Evolutionary conservation across 139 green algal species (phyloP).

Genomic region (Gonium pectorale): DNA sequence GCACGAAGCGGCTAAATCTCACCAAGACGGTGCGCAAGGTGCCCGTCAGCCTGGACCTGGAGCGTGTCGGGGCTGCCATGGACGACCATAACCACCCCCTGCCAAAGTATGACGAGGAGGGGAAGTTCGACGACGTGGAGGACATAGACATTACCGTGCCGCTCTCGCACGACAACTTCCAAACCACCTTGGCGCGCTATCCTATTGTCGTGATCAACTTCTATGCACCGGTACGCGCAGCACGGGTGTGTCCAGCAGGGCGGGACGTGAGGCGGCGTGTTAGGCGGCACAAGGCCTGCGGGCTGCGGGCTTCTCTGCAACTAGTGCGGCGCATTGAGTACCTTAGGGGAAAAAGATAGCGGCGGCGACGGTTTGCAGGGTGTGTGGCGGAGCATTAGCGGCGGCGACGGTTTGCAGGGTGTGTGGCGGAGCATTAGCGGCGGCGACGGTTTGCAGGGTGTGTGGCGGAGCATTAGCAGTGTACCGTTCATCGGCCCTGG

Average conservation of each 20-base stretch:
- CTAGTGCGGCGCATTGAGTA: not conserved
- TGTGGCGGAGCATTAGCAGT: not conserved
- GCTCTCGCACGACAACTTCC: slow-evolving; percentile 61
- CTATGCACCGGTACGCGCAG: slow-evolving; percentile 92
- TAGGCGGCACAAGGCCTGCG: no score
- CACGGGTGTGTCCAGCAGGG: not conserved
- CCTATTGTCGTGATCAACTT: slow-evolving; percentile 93
- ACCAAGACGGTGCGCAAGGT: slow-evolving; percentile 96
- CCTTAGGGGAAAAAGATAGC: not conserved
- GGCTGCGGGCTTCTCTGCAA: not conserved
- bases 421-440: not conserved
- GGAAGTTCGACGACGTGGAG: slow-evolving; percentile 57
- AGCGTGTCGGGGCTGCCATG: slow-evolving; percentile 36
- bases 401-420: not conserved
- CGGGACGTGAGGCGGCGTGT: not conserved
- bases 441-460: not conserved
- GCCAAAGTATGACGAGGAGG: slow-evolving; percentile 86
- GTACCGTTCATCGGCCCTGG: no score
- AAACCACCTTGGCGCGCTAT: slow-evolving; percentile 63
- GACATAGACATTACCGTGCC: slow-evolving; percentile 72
- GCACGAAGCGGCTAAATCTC: slow-evolving; percentile 94
- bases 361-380: not conserved
- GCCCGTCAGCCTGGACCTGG: slow-evolving; percentile 78
- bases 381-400: not conserved
- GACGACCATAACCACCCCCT: slow-evolving; percentile 66